Conservation (phyloP, 73 alveolate genomes). For the Tetrahymena thermophila region DNA sequence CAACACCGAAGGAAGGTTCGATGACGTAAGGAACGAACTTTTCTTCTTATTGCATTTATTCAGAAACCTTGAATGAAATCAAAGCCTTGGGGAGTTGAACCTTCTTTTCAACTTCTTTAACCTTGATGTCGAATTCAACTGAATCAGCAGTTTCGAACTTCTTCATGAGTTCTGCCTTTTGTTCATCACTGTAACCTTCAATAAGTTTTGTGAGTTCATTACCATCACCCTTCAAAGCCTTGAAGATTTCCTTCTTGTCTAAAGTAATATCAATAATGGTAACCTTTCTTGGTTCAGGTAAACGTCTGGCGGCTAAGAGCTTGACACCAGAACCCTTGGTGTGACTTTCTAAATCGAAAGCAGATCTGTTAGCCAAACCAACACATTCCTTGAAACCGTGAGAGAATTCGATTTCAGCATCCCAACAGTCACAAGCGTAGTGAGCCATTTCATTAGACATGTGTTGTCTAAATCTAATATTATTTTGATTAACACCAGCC, state of each 20-base stretch:
- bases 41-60: constrained; percentile 86
- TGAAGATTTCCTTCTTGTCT: constrained; percentile 74
- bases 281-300: constrained; percentile 76
- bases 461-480: constrained; percentile 97
- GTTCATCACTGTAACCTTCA: constrained; percentile 71
- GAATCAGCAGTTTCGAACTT: constrained; percentile 62
- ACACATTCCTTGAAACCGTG: constrained; percentile 99
- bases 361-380: constrained; percentile 98
- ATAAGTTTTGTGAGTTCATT: constrained; percentile 66
- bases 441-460: constrained; percentile 99
- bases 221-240: constrained; percentile 75
- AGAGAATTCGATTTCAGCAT: constrained; percentile 97
- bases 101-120: constrained; percentile 46
- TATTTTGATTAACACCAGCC: constrained; percentile 79
- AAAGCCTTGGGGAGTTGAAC: constrained; percentile 27
- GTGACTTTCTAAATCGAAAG: constrained; percentile 92
- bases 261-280: constrained; percentile 53
- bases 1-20: constrained; percentile 98
- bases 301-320: constrained; percentile 80
- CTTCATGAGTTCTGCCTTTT: constrained; percentile 53
- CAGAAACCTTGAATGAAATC: constrained; percentile 68
- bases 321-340: constrained; percentile 72
- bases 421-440: constrained; percentile 99
- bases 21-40: constrained; percentile 89
- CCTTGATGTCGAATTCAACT: constrained; percentile 56